Evolutionary conservation across 495 filamentous ascomycete genomes (phyloP), one percentile per base, ranked within the genome.

Genomic region (Sphaerosporella brunnea): DNA sequence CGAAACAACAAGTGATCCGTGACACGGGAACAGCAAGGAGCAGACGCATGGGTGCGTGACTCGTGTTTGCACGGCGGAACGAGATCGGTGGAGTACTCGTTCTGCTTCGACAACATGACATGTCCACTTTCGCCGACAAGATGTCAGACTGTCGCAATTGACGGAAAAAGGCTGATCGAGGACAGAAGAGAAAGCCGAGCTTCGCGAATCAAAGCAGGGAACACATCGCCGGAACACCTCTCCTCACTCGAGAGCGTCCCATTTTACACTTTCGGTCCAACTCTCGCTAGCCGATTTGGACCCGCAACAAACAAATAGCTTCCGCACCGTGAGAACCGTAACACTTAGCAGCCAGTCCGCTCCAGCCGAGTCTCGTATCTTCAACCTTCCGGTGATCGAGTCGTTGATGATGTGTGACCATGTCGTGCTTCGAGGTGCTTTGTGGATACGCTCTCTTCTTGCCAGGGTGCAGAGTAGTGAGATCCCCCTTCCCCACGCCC

Each of bases 71-170:
- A 95, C 92, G 1, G 92, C 90, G n/a, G 3, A 82, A 82, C 54
- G 82, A 93, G 38, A 52, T 75, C n/a, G 92, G 92, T 39, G n/a
- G 90, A 96, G 58, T 96, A 96, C 66, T 74, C 75, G 47, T 95
- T 96, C 66, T 99, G 92, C 73, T 96, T 99, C 69, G 79, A 90
- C 67, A 99, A 96, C 58, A n/a, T n/a, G 83, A 93, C 58, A 93
- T 96, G 82, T 90, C 82, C 55, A 96, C 88, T 2, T 94, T 90
- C 58, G 78, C 88, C 19, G 92, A 99, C 68, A 99, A 99, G 66
- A 78, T 88, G 66, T 86, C 96, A 45, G 90, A 99, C 62, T 96
- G n/a, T 99, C 60, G 92, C 96, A 68, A 94, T 99, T 62, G 73
- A n/a, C n/a, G n/a, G n/a, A n/a, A n/a, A n/a, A n/a, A n/a, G n/a